These are phyloP conservation scores for Podospora pseudocomata DNA, from an alignment of 495 filamentous ascomycete species.

Conservation along the genomic window DNA sequence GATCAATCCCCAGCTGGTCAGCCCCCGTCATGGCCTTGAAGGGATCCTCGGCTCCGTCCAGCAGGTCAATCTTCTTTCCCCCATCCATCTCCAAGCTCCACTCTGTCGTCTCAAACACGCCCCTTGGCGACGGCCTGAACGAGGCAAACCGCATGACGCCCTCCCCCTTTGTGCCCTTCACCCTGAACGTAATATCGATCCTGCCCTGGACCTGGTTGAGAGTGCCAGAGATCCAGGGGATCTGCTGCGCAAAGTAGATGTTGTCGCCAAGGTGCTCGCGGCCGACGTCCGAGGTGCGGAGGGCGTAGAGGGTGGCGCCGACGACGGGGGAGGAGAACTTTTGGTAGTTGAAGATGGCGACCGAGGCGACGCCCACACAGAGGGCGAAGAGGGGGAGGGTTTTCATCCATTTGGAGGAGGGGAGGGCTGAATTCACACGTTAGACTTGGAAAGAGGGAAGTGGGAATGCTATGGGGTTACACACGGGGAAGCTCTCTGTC, in stretches of 20 bases:
- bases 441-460: neutral
- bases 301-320: constrained; percentile 79
- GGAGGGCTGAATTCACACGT: neutral
- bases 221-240: constrained; percentile 90
- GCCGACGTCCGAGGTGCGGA: constrained; percentile 73
- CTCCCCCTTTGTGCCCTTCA: constrained; percentile 71
- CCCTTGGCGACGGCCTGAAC: constrained; percentile 65
- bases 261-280: constrained; percentile 80
- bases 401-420: constrained; percentile 41
- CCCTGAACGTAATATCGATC: constrained; percentile 82
- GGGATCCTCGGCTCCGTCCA: constrained; percentile 59
- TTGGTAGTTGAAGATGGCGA: constrained; percentile 98
- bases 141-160: constrained; percentile 82
- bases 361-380: constrained; percentile 59
- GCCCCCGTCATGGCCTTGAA: constrained; percentile 46
- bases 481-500: constrained; percentile 74
- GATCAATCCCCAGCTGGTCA: neutral
- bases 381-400: constrained; percentile 54
- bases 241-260: constrained; percentile 82
- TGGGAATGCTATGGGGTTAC: constrained; percentile 12
- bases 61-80: constrained; percentile 60
- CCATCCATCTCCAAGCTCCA: constrained; percentile 71
- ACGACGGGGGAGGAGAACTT: constrained; percentile 81
- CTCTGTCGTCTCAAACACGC: constrained; percentile 69
- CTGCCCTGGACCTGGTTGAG: constrained; percentile 91